These are phyloP conservation scores for Rhizophlyctis rosea DNA, from an alignment of 192 early-diverging fungal genomes.

Conservation along the genomic window DNA sequence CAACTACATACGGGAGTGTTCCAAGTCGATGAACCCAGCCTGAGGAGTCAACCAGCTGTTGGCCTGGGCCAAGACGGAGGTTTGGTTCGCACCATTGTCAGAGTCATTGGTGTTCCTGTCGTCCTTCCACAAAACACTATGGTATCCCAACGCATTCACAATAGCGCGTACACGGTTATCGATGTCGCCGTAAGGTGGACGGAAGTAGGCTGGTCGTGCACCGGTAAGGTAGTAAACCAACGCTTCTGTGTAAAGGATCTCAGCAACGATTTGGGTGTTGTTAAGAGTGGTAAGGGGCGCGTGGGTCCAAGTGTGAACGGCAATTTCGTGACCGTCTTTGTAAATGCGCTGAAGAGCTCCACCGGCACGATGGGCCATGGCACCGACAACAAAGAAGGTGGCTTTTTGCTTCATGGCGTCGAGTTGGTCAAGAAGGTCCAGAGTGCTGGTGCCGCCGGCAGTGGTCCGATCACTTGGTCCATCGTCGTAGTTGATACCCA, in stretches of 20 bases:
- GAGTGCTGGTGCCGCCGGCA: too few relatives aligned
- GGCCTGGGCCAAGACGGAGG: not conserved
- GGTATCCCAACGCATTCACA: conserved; percentile 52
- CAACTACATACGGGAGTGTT: conserved; percentile 10
- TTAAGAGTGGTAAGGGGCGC: conserved; percentile 51
- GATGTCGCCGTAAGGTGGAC: conserved; percentile 69
- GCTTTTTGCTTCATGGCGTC: conserved; percentile 12
- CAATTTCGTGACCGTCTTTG: conserved; percentile 42
- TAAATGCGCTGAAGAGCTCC: too few relatives aligned
- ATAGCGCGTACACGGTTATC: conserved; percentile 74
- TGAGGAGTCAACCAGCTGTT: conserved; percentile 4
- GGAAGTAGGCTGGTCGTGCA: conserved; percentile 46
- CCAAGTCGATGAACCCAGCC: conserved; percentile 17
- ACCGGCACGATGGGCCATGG: too few relatives aligned
- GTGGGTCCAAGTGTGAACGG: conserved; percentile 59
- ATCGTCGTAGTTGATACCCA: too few relatives aligned
- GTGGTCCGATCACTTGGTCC: too few relatives aligned
- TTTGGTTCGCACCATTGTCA: too few relatives aligned
- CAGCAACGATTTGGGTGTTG: conserved; percentile 66
- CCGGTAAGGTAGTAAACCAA: conserved; percentile 40
- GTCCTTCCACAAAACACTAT: conserved; percentile 40
- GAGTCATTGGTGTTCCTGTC: too few relatives aligned
- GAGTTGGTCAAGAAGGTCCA: conserved; percentile 7
- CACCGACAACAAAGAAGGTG: conserved; percentile 37
- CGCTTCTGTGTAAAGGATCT: conserved; percentile 67